Base-by-base conservation (phyloP, 768 basidiomycete genomes). In the Leccinum uliginosum region DNA sequence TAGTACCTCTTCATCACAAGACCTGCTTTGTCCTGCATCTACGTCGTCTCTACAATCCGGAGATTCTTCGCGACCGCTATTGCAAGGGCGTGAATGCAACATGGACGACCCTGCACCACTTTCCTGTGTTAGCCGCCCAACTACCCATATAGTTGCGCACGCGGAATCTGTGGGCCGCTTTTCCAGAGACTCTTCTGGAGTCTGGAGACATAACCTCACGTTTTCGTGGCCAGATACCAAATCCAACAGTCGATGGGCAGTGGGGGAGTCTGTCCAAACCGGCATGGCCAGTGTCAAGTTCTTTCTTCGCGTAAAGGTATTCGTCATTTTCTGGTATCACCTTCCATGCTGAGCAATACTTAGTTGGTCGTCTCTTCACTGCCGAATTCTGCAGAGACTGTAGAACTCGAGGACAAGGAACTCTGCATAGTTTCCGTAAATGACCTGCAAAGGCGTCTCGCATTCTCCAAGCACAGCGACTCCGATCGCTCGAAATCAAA, bases 181-280 rank as follows among this genome's bases (percentile, higher is more conserved):
- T 66, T 65, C 77, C 51, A 78, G 74, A 54, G 83, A 87, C 63
- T 65, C 76, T 1, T 71, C 79, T 44, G 86, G 86, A 34, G 71
- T 83, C 7, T 87, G 82, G 82, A 78, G 71, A 38, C 85, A 85
- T 67, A 86, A 80, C 1, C 71, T 91, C 46, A 84, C 84, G 8
- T 71, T 90, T 43, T 84, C 86, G 61, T 89, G 89, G 86, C 87
- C 89, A 14, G 79, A 81, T 34, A 71, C 80, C 53, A 87, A 85
- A 65, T 82, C 86, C 3, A 79, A 80, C 56, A 84, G 80, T 64
- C 83, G 87, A 19, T 93, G 91, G 87, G 81, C 89, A 9, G 80
- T 88, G 55, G 91, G 91, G 11, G 89, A 91, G 75, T 86, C 87
- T 26, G 80, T 90, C 62, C 76, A 79, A 60, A 86, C 86, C 43